A percentile compares a stretch with the other conserved stretches of the same genome.
These are phyloP conservation scores for Fusarium camptoceras DNA, from an alignment of 2,329 filamentous ascomycete genomes.

Conservation along the genomic window DNA sequence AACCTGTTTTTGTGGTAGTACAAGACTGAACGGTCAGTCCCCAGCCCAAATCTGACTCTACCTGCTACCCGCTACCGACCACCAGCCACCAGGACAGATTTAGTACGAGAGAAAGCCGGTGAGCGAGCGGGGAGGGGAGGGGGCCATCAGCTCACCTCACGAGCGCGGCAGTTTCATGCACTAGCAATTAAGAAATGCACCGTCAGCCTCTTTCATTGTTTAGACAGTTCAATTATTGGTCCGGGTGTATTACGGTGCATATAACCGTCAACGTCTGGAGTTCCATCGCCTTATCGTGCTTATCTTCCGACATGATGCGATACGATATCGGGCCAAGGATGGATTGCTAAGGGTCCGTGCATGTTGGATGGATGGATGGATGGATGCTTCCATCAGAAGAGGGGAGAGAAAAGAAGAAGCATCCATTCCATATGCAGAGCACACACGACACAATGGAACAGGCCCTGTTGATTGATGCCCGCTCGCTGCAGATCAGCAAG, in stretches of 20 bases:
- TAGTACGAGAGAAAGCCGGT: constrained; percentile 4
- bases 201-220: not conserved
- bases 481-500: constrained; percentile 1
- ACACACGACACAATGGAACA: not conserved
- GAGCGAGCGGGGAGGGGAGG: constrained; percentile 14
- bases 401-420: not conserved
- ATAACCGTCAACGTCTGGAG: not conserved
- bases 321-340: not conserved
- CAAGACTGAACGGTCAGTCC: constrained; percentile 7
- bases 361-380: not conserved
- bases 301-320: constrained; percentile 3
- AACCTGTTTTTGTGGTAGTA: constrained; percentile 3
- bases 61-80: not conserved
- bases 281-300: constrained; percentile 4
- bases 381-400: not conserved
- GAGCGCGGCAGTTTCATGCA: constrained; percentile 3
- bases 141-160: not conserved
- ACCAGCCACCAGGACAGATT: constrained; percentile 6
- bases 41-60: not conserved
- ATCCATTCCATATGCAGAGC: not conserved
- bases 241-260: constrained; percentile 13
- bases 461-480: not conserved
- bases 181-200: not conserved
- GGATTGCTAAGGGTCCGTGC: not conserved
- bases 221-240: not conserved